Base-by-base conservation (phyloP, 2,329 filamentous ascomycete genomes). In the Exophiala sideris region DNA sequence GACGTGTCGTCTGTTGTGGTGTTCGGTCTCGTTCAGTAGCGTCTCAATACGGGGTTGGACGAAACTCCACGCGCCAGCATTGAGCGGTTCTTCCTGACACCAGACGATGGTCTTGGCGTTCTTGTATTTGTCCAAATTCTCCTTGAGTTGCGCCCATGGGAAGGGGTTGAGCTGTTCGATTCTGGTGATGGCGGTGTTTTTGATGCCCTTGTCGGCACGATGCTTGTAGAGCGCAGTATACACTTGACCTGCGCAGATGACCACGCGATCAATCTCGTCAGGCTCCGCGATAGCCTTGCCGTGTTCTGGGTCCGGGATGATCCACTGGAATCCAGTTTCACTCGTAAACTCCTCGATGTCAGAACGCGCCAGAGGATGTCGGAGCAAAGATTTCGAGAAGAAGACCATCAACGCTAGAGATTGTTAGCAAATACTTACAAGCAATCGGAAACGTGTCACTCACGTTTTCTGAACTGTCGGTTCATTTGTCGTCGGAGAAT, bases 111-210 rank as follows among this genome's bases (percentile, higher is more conserved):
- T 92, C 82, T 96, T 89, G 65, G 92, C 92, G 73, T 99, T 99
- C 70, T 91, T 90, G 79, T 99, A 99, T 73, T 79, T 84, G 79
- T 99, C 92, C 50, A 99, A 82, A 79, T 97, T 97, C 73, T 97
- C 92, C 79, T 88, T 89, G 51, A 99, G 84, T 74, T 94, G 91
- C 66, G 91, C 86, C 92, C 94, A 99, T 48, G 94, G 94, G 89
- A 99, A 99, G 67, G 94, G 94, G 78, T 99, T 91, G 57, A 99
- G 83, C 77, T 99, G 94, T 79, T 99, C 94, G 64, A 99, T 84
- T 70, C 94, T 91, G 18, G 91, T 96, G 71, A 99, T 87, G 68
- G 92, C 94, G 16, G 92, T 88, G 70, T 96, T 87, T 73, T 91
- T 90, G 70, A 96, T 83, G 62, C 88, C 86, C 71, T 95, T 87